Base-by-base conservation (phyloP, 2,329 filamentous ascomycete species). In the Talaromyces albobiverticillius region DNA sequence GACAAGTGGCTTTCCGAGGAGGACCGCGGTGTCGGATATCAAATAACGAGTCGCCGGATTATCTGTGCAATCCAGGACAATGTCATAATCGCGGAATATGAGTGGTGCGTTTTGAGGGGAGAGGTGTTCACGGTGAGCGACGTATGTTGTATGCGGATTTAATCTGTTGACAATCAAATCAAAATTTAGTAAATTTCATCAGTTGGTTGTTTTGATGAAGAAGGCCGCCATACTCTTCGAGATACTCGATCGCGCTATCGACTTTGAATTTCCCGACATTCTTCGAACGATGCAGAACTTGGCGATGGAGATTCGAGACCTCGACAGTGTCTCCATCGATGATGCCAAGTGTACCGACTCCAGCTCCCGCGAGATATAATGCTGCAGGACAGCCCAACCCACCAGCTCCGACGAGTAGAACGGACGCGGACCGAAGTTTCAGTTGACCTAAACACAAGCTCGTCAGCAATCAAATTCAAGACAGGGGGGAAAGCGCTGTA, bases 31-130 rank as follows among this genome's bases (percentile, higher is more conserved):
- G 67, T 99, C 94, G 0, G 90, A 96, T 60, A 97, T 89, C 43
- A 97, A 82, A 69, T 99, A 97, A 41, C 94, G 88, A 0, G 90
- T 89, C 1, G 89, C 87, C 0, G 94, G 93, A 60, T 93, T 91
- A 71, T 99, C 94, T 9, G 93, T 97, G 69, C 94, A 99, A 71
- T 99, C 94, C 11, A 99, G 83, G 1, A 97, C 84, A 1, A 96
- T 62, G 63, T 96, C 90, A 67, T 95, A 97, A 3, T 76, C 63
- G 0, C 77, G 72, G 53, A 95, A 82, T 38, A 90, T 84, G 0
- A 77, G 69, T 6, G 83, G 72, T 0, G 90, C 88, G 50, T 87
- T 89, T 55, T 83, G 74, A 0, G 90, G 80, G 0, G 82, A 84
- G 13, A 96, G 80, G 59, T 88, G 86, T 13, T 78, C 76, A 9